Base-by-base conservation (phyloP, 2,329 filamentous ascomycete species). In the Exophiala sideris region DNA sequence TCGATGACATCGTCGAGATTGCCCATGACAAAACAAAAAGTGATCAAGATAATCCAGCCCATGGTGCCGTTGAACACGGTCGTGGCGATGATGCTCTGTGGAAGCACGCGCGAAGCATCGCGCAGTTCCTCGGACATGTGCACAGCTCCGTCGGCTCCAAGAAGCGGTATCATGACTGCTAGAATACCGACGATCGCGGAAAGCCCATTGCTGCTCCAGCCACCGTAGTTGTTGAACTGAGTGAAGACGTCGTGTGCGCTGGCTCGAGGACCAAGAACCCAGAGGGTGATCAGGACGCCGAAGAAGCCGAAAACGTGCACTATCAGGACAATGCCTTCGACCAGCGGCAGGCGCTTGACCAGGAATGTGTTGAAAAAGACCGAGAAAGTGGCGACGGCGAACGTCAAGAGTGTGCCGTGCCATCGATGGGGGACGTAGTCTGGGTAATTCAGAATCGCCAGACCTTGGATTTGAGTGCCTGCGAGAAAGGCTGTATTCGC, bases 351-450 rank as follows among this genome's bases (percentile, higher is more conserved):
- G 36, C 69, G 67, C 48, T 69, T 69, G 24, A 71, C 71, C 2
- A 73, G 57, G 50, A 74, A 71, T 0, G 71, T 73, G 57, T 75
- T 75, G 62, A 74, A 72, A 6, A 74, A 50, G 20, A 73, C 70
- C 2, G 69, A 70, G 39, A 75, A 69, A 12, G 66, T 58, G 1
- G 68, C 66, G 16, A 74, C 71, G 9, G 68, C 71, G 56, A 73
- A 68, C 16, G 72, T 68, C 8, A 78, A 58, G 50, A 78, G 64
- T 2, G 74, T 76, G 2, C 68, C 71, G 52, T 77, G 73, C 73
- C 73, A 78, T 51, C 67, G 57, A 47, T 75, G 63, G 1, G 71
- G 68, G 10, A 58, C 58, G 55, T 77, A 78, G 2, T 62, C 63
- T 1, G 68, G 66, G 45, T 75, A 63, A 54, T 76, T 76, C 32